Percentiles rank a stretch among this genome's conserved stretches.
Evolutionary conservation across 2,329 filamentous ascomycete genomes (phyloP).

Genomic region (Thelonectria discophora): DNA sequence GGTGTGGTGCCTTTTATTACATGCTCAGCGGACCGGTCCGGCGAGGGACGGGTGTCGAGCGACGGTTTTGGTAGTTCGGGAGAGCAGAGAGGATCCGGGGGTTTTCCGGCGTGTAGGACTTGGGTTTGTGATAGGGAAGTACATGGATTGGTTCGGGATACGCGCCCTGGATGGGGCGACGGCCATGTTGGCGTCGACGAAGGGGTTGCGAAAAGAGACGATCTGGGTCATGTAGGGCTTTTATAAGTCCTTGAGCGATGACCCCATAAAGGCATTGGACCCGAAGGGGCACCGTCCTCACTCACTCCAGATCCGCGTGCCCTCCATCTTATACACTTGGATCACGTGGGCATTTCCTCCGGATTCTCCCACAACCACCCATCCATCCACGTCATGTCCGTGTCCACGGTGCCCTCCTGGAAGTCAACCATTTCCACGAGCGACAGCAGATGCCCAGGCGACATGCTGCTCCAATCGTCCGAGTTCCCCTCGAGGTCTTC

Average conservation of each 20-base stretch:
- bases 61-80: slow-evolving; percentile 1
- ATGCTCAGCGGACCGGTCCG: not conserved
- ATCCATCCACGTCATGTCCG: slow-evolving; percentile 20
- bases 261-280: too few species aligned
- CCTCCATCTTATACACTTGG: too few species aligned
- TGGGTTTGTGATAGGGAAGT: slow-evolving; percentile 6
- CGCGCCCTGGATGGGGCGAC: not conserved
- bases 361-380: slow-evolving; percentile 18
- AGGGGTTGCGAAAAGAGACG: not conserved
- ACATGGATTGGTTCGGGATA: slow-evolving; percentile 10
- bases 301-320: too few species aligned
- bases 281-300: too few species aligned
- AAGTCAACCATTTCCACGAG: slow-evolving; percentile 19
- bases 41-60: not conserved
- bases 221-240: not conserved
- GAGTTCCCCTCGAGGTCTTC: slow-evolving; percentile 4
- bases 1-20: slow-evolving; percentile 10
- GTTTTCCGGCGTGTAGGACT: slow-evolving; percentile 10
- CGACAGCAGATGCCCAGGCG: slow-evolving; percentile 13
- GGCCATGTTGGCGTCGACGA: not conserved
- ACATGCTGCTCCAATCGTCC: slow-evolving; percentile 8
- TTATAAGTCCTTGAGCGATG: not conserved
- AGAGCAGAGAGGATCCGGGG: not conserved
- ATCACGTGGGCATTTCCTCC: not conserved
- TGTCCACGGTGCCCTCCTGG: slow-evolving; percentile 1